phyloP scores from a whole-genome alignment of 1,284 basidiomycete genomes.

The Somion occarium region DNA sequence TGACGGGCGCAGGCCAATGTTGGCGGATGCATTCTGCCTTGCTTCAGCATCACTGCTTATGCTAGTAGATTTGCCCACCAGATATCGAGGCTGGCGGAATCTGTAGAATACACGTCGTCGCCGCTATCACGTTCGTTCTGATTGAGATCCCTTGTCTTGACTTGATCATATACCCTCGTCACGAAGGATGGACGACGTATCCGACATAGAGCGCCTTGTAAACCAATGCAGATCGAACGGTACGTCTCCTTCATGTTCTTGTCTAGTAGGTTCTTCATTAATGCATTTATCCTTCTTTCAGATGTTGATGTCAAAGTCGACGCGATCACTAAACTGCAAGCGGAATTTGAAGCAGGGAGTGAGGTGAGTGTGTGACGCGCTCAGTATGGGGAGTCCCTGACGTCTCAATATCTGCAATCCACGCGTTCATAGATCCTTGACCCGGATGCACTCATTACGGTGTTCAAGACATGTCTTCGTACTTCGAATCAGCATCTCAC shows the following conservation, averaged over 20 bases:
- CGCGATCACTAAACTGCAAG: conserved; percentile 70
- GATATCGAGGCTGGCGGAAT: neutral
- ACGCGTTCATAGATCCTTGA: conserved; percentile 52
- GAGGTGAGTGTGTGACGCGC: conserved; percentile 43
- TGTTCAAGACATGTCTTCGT: conserved; percentile 72
- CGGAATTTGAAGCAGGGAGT: conserved; percentile 60
- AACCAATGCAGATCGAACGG: conserved; percentile 68
- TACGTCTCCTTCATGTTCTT: conserved; percentile 26
- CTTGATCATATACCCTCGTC: conserved; percentile 5
- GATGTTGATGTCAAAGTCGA: conserved; percentile 79
- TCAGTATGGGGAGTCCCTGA: conserved; percentile 3
- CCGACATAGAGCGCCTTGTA: conserved; percentile 55
- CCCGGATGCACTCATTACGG: conserved; percentile 58
- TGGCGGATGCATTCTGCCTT: neutral
- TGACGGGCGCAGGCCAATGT: neutral
- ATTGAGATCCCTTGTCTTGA: neutral
- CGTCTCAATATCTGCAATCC: conserved; percentile 5
- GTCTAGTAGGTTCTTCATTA: conserved; percentile 9
- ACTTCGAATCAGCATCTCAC: conserved; percentile 79
- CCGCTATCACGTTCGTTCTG: neutral
- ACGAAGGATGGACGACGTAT: conserved; percentile 40
- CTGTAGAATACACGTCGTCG: neutral
- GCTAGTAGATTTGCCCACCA: neutral
- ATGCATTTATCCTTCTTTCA: conserved; percentile 21
- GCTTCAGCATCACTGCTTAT: neutral